phyloP scores from a whole-genome alignment of 108 stramenopile species.

The Fistulifera solaris region DNA sequence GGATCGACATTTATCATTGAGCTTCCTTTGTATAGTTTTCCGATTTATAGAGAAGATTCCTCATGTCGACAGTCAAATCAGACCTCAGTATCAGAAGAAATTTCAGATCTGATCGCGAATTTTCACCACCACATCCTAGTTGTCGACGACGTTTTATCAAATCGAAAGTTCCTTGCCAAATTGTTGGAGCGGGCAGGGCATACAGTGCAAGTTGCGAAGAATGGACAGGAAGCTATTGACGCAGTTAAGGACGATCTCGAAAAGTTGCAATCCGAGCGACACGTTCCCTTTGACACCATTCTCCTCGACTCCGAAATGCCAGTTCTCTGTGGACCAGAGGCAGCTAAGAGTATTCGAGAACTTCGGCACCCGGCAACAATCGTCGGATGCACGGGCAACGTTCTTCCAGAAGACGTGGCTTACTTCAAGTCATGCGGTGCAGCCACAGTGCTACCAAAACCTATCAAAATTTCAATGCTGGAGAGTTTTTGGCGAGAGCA shows the following conservation, averaged over 20 bases:
- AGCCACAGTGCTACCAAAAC: slow-evolving; percentile 21
- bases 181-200: slow-evolving; percentile 16
- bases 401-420: slow-evolving; percentile 23
- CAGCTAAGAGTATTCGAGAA: slow-evolving; percentile 21
- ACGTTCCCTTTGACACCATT: slow-evolving; percentile 13
- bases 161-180: slow-evolving; percentile 23
- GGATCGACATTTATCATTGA: slow-evolving; percentile 38
- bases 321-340: slow-evolving; percentile 21
- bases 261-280: neutral
- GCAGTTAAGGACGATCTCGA: slow-evolving; percentile 13
- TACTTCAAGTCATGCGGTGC: slow-evolving; percentile 20
- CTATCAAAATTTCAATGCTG: slow-evolving; percentile 13
- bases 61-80: neutral
- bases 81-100: neutral
- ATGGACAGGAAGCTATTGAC: slow-evolving; percentile 19
- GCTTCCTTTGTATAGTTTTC: slow-evolving; percentile 31
- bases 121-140: slow-evolving; percentile 1
- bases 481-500: slow-evolving; percentile 18
- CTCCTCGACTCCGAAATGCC: slow-evolving; percentile 36
- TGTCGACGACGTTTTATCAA: slow-evolving; percentile 19
- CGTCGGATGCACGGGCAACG: slow-evolving; percentile 28
- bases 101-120: neutral
- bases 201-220: slow-evolving; percentile 13
- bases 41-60: neutral
- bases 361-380: slow-evolving; percentile 25